Percentiles rank a stretch among this genome's conserved stretches.
Evolutionary conservation across 345 rosid genomes (phyloP).

Genomic region (Durio zibethinus): DNA sequence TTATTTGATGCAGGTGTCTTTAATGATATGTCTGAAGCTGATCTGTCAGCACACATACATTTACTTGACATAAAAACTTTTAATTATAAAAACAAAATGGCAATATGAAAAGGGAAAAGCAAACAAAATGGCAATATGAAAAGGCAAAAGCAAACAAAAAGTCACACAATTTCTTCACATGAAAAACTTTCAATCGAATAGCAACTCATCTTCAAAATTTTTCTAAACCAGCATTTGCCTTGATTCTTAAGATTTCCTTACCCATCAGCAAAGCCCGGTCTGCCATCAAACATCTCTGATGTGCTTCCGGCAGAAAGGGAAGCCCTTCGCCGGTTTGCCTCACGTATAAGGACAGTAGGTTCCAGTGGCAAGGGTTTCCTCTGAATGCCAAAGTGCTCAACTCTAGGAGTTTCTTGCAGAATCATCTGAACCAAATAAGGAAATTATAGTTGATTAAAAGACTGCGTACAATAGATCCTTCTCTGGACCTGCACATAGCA

Average conservation of each 20-base stretch:
- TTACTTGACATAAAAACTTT: slow-evolving; percentile 19
- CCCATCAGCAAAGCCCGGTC: slow-evolving; percentile 61
- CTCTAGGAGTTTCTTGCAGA: slow-evolving; percentile 70
- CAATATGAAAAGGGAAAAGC: slow-evolving; percentile 1
- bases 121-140: no score
- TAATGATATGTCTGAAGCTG: slow-evolving; percentile 52
- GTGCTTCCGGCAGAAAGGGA: slow-evolving; percentile 94
- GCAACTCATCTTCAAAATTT: not conserved
- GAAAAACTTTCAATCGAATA: not conserved
- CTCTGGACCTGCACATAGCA: no score
- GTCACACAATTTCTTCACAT: not conserved
- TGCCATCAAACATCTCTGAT: slow-evolving; percentile 65
- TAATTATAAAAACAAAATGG: slow-evolving; percentile 17
- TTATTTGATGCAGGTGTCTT: slow-evolving; percentile 47
- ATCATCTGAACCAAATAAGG: slow-evolving; percentile 46
- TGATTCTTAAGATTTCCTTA: slow-evolving; percentile 36
- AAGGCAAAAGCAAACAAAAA: not conserved
- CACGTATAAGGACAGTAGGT: slow-evolving; percentile 87
- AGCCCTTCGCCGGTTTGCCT: slow-evolving; percentile 95
- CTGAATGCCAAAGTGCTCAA: slow-evolving; percentile 82
- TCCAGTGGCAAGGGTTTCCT: slow-evolving; percentile 89
- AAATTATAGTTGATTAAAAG: not conserved
- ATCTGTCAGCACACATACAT: slow-evolving; percentile 54
- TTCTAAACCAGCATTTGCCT: slow-evolving; percentile 8
- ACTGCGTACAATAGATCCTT: no score